Evolutionary conservation across 805 yeast genomes (phyloP).

Genomic region (Yamadazyma sp.): DNA sequence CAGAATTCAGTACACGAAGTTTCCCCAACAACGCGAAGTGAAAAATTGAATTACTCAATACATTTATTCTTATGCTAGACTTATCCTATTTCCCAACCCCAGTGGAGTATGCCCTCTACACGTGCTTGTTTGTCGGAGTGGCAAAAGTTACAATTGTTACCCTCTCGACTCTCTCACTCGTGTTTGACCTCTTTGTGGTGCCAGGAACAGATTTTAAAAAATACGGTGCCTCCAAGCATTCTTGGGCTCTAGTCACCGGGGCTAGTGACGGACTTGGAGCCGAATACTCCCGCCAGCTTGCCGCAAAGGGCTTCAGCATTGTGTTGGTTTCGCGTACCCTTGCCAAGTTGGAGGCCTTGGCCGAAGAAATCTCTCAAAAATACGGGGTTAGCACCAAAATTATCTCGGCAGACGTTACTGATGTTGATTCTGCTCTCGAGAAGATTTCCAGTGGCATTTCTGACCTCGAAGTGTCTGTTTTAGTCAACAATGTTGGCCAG

Average conservation of each 20-base stretch:
- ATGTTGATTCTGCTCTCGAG: conserved; percentile 56
- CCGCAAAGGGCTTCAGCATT: conserved; percentile 78
- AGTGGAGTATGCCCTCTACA: conserved; percentile 7
- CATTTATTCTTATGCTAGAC: too few relatives aligned
- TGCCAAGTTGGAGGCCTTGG: conserved; percentile 66
- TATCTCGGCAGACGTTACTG: conserved; percentile 80
- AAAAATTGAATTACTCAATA: too few relatives aligned
- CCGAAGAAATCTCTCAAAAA: conserved; percentile 59
- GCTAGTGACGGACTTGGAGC: conserved; percentile 98
- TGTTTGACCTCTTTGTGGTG: conserved; percentile 57
- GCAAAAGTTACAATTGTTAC: conserved; percentile 52
- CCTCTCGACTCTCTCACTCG: conserved; percentile 51
- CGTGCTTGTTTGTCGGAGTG: conserved; percentile 56
- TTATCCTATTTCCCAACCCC: conserved; percentile 6
- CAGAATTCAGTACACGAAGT: too few relatives aligned
- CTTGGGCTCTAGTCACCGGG: conserved; percentile 96
- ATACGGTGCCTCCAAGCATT: conserved; percentile 72
- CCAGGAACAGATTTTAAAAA: conserved; percentile 41
- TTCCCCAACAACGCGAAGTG: too few relatives aligned
- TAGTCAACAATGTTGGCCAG: conserved; percentile 92
- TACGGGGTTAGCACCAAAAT: conserved; percentile 61
- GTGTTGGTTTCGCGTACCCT: conserved; percentile 83
- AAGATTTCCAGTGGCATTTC: conserved; percentile 47
- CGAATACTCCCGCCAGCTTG: conserved; percentile 85
- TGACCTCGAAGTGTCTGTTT: conserved; percentile 63